Conservation (phyloP, 495 filamentous ascomycete species). For the Xylaria acuta region DNA sequence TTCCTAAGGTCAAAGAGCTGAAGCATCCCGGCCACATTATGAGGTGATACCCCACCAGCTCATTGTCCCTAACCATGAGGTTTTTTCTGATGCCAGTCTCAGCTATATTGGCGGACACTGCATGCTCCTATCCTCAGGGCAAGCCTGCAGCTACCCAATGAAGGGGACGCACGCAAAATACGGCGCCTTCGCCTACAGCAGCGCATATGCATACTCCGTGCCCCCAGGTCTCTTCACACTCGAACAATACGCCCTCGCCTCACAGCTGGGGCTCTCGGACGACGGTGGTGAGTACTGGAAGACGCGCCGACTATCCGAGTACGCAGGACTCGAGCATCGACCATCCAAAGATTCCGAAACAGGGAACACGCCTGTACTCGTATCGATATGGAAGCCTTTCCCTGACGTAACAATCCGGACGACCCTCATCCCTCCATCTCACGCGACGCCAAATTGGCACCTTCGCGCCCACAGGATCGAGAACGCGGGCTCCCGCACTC, state of each 20-base stretch:
- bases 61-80: not conserved
- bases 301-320: slow-evolving; percentile 65
- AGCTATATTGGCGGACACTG: slow-evolving; percentile 67
- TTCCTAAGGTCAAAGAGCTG: slow-evolving; percentile 62
- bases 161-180: slow-evolving; percentile 83
- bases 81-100: not conserved
- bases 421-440: slow-evolving; percentile 65
- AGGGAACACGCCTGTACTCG: slow-evolving; percentile 56
- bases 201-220: slow-evolving; percentile 76
- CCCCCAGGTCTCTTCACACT: slow-evolving; percentile 77
- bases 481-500: slow-evolving; percentile 55
- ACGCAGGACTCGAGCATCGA: slow-evolving; percentile 61
- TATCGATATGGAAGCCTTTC: slow-evolving; percentile 72
- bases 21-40: slow-evolving; percentile 74
- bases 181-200: slow-evolving; percentile 77
- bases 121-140: slow-evolving; percentile 75
- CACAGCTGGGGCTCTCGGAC: slow-evolving; percentile 75
- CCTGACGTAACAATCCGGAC: slow-evolving; percentile 68
- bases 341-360: slow-evolving; percentile 32
- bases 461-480: slow-evolving; percentile 66
- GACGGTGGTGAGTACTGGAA: slow-evolving; percentile 83
- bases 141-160: slow-evolving; percentile 79
- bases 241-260: slow-evolving; percentile 76
- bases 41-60: slow-evolving; percentile 40
- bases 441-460: slow-evolving; percentile 68